Percentiles rank a stretch among this genome's conserved stretches.
Evolutionary conservation across 2,329 filamentous ascomycete species (phyloP).

Genomic region (Aureobasidium melanogenum): DNA sequence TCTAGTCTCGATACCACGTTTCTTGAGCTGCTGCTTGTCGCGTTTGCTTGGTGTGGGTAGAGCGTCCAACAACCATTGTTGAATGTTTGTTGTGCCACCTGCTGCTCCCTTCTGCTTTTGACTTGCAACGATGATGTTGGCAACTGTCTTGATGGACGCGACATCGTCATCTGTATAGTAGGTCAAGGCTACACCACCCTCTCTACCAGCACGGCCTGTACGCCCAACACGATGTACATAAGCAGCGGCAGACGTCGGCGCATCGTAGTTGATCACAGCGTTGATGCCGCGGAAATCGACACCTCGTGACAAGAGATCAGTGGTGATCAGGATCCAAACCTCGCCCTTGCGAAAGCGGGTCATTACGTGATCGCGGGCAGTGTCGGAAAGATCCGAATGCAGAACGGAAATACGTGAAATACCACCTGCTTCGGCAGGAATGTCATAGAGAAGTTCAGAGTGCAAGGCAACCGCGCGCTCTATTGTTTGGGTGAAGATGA

Average conservation of each 20-base stretch:
- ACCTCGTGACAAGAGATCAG: conserved; percentile 82
- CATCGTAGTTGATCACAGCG: conserved; percentile 95
- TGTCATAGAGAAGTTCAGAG: conserved; percentile 88
- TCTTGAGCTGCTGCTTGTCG: conserved; percentile 73
- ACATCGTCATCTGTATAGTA: conserved; percentile 95
- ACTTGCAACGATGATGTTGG: conserved; percentile 80
- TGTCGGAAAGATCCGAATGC: conserved; percentile 75
- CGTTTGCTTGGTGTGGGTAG: conserved; percentile 77
- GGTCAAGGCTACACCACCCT: conserved; percentile 83
- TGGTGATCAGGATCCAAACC: conserved; percentile 94
- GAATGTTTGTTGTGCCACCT: conserved; percentile 47
- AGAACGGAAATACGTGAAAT: conserved; percentile 78
- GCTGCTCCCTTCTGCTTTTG: conserved; percentile 56
- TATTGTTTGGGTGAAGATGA: conserved; percentile 95
- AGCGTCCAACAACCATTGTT: conserved; percentile 81
- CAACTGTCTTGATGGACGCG: conserved; percentile 78
- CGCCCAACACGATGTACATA: conserved; percentile 93
- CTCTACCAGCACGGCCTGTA: conserved; percentile 78
- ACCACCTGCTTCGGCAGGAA: conserved; percentile 78
- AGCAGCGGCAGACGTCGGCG: conserved; percentile 77
- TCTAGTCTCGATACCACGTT: conserved; percentile 69
- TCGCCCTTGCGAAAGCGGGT: conserved; percentile 82
- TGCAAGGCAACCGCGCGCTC: conserved; percentile 79
- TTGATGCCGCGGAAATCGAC: conserved; percentile 94
- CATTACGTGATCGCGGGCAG: conserved; percentile 71